Evolutionary conservation across 208 protist genomes (phyloP), one percentile per base, ranked within the genome.

Genomic region (Lotmaria passim): DNA sequence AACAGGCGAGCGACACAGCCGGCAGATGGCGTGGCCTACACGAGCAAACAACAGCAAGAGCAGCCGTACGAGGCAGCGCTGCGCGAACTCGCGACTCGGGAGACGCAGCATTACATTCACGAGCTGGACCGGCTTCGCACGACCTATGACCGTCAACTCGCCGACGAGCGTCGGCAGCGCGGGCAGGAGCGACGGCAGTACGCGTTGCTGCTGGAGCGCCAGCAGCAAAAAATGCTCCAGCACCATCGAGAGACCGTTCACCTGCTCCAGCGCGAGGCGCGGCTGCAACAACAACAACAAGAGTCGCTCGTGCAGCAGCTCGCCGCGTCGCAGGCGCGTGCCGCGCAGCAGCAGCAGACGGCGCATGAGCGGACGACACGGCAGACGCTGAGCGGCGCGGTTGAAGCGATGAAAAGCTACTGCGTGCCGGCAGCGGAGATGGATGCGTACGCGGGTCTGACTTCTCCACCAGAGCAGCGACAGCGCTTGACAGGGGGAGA

Each of bases 131-230:
- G 78, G 2, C 58, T 89, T 7, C 76, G 65, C 3, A 70, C 73
- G 19, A 31, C 58, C 31, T 83, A 88, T 71, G 66, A 77, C 23
- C 66, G 47, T 11, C 50, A 84, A 47, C 70, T 86, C 4, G 66
- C 85, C 36, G 75, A 88, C 24, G 87, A 92, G 58, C 41, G 69
- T 14, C 41, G 65, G 36, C 73, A 88, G 60, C 85, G 86, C 11
- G 55, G 46, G 31, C 58, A 77, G 23, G 90, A 95, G 71, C 79
- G 75, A 17, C 74, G 43, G 1, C 85, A 87, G 30, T 93, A 90
- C 69, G 67, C 59, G n/a, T 70, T 83, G 19, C 61, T 87, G 1
- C 77, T 95, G 55, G 56, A 85, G 55, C 31, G 36, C 14, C 85
- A 90, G 64, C 74, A 85, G 58, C 58, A 72, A 6, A 67, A 26